These are phyloP conservation scores for Coleophoma eucalyptorum DNA, from an alignment of 2,329 filamentous ascomycete species.

Conservation along the genomic window DNA sequence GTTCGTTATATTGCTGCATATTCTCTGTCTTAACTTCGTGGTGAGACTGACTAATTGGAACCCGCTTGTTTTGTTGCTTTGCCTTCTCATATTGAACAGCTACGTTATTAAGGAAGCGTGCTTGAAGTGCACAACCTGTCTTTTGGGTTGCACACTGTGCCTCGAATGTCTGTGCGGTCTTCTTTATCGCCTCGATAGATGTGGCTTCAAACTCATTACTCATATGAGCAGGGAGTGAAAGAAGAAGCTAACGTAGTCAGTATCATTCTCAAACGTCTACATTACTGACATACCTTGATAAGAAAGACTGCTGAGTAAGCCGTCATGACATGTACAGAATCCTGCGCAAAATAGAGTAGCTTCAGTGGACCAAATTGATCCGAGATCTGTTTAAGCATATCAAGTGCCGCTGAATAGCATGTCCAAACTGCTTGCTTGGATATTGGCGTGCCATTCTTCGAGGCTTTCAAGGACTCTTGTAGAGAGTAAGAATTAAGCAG, in stretches of 20 bases:
- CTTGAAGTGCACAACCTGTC: conserved; percentile 28
- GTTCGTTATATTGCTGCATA: neutral
- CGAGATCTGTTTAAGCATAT: conserved; percentile 29
- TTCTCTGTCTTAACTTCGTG: neutral
- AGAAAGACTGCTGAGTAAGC: conserved; percentile 36
- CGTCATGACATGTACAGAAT: conserved; percentile 38
- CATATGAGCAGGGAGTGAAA: conserved; percentile 13
- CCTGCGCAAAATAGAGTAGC: conserved; percentile 34
- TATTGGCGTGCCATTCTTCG: conserved; percentile 16
- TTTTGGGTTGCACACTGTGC: conserved; percentile 23
- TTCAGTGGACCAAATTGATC: conserved; percentile 19
- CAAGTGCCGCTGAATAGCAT: conserved; percentile 28
- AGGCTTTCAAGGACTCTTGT: conserved; percentile 25
- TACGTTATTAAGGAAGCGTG: conserved; percentile 25
- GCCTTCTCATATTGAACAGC: conserved; percentile 12
- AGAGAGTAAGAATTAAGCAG: conserved; percentile 32
- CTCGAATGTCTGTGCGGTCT: conserved; percentile 18
- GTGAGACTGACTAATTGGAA: neutral
- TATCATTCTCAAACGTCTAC: neutral
- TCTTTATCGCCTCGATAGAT: conserved; percentile 8
- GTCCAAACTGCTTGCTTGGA: conserved; percentile 28
- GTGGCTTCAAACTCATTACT: conserved; percentile 12
- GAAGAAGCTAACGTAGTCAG: conserved; percentile 9
- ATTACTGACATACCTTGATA: conserved; percentile 25
- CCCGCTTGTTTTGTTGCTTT: neutral